A percentile compares a stretch with the other conserved stretches of the same genome.
Evolutionary conservation across 305 asterid genomes (phyloP).

Genomic region (Fraxinus velutina): DNA sequence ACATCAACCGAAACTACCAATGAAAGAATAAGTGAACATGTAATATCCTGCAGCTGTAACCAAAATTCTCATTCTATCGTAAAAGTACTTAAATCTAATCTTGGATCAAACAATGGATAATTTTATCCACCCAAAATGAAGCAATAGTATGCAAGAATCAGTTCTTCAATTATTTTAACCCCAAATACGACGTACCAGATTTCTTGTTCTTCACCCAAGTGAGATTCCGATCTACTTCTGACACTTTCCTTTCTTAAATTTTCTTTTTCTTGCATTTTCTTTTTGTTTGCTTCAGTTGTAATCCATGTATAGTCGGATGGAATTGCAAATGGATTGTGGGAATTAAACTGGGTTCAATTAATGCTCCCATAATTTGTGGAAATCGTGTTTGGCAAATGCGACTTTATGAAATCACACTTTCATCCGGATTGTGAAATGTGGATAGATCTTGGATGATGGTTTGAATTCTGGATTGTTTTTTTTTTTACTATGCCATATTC

Average conservation of each 20-base stretch:
- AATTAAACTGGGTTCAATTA: too few relatives aligned
- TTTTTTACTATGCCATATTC: too few relatives aligned
- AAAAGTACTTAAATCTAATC: background rate
- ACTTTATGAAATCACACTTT: too few relatives aligned
- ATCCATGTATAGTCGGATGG: conserved; percentile 79
- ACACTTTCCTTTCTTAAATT: conserved; percentile 57
- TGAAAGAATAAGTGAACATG: too few relatives aligned
- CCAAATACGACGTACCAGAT: too few relatives aligned
- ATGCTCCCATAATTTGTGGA: too few relatives aligned
- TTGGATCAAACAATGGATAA: background rate
- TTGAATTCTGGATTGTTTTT: too few relatives aligned
- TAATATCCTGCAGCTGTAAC: too few relatives aligned
- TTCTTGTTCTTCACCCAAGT: too few relatives aligned
- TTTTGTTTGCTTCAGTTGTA: conserved; percentile 83
- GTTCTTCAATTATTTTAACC: background rate
- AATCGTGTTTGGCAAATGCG: too few relatives aligned
- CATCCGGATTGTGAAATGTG: too few relatives aligned
- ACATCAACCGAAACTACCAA: background rate
- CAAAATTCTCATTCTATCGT: background rate
- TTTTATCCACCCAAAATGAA: background rate
- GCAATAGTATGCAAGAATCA: conserved; percentile 31
- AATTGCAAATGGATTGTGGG: conserved; percentile 44
- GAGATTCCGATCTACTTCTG: conserved; percentile 31
- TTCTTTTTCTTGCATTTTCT: conserved; percentile 78
- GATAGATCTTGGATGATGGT: too few relatives aligned